phyloP scores from a whole-genome alignment of 805 yeast species.

The Candida hispaniensis region DNA sequence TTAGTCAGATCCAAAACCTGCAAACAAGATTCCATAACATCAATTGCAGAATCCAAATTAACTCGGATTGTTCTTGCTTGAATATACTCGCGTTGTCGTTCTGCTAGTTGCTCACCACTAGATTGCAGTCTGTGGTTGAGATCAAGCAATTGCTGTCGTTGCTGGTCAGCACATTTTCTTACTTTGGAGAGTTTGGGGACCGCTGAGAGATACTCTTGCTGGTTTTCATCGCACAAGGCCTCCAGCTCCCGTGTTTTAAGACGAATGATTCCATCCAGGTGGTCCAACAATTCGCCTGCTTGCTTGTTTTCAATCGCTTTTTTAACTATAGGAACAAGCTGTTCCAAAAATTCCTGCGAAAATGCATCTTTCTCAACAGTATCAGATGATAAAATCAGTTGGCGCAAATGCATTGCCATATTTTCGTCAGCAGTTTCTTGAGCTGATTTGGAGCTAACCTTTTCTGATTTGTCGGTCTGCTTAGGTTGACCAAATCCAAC shows the following conservation, averaged over 20 bases:
- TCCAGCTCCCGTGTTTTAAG: constrained; percentile 55
- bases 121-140: constrained; percentile 49
- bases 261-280: constrained; percentile 45
- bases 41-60: constrained; percentile 62
- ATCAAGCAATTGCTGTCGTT: constrained; percentile 44
- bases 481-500: too few relatives aligned
- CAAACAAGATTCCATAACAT: constrained; percentile 58
- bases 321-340: constrained; percentile 64
- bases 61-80: constrained; percentile 51
- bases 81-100: constrained; percentile 44
- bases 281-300: constrained; percentile 45
- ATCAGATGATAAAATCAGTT: constrained; percentile 8
- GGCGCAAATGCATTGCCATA: constrained; percentile 13
- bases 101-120: constrained; percentile 56
- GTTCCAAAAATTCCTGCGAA: constrained; percentile 63
- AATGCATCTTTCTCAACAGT: constrained; percentile 6
- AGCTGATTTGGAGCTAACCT: too few relatives aligned
- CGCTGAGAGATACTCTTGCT: constrained; percentile 39
- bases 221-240: constrained; percentile 48
- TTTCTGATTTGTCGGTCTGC: too few relatives aligned
- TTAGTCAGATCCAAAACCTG: constrained; percentile 80
- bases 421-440: too few relatives aligned
- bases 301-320: constrained; percentile 47
- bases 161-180: constrained; percentile 43
- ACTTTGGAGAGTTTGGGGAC: constrained; percentile 55